Conservation (phyloP, 192 early-diverging fungal genomes). For the Backusella macrospora region DNA sequence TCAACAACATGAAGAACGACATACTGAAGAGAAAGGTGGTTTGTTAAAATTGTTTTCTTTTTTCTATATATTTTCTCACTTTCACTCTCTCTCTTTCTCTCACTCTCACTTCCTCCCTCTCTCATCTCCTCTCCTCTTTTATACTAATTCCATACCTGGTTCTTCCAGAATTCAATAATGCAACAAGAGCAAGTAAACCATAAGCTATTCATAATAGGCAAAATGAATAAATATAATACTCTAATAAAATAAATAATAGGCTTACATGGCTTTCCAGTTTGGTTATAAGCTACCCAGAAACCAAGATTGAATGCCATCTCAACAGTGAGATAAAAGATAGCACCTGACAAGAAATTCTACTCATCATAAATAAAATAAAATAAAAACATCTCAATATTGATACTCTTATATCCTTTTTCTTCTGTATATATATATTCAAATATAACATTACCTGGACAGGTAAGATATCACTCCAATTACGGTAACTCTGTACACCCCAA, state of each 20-base stretch:
- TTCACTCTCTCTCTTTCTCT: background rate
- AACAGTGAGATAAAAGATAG: slow-evolving; percentile 83
- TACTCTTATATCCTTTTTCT: background rate
- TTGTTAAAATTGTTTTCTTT: background rate
- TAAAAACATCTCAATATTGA: background rate
- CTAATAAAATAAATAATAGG: slow-evolving; percentile 44
- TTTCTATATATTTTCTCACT: too few species aligned
- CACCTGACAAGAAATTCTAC: slow-evolving; percentile 81
- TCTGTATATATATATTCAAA: background rate
- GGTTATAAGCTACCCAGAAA: slow-evolving; percentile 73
- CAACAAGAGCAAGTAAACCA: slow-evolving; percentile 70
- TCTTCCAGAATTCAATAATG: slow-evolving; percentile 84
- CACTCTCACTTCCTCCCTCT: background rate
- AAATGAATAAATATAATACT: slow-evolving; percentile 16
- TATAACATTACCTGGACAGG: slow-evolving; percentile 67
- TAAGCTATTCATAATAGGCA: slow-evolving; percentile 47
- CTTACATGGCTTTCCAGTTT: slow-evolving; percentile 62
- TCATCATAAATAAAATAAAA: too few species aligned
- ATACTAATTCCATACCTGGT: slow-evolving; percentile 45
- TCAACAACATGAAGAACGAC: slow-evolving; percentile 95
- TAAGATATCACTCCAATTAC: slow-evolving; percentile 88
- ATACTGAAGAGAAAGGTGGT: slow-evolving; percentile 52
- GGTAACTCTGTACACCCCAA: slow-evolving; percentile 80
- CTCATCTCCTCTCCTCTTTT: background rate
- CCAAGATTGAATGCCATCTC: slow-evolving; percentile 95